Evolutionary conservation across 2,329 filamentous ascomycete genomes (phyloP), one percentile per base, ranked within the genome.

Genomic region (Claviceps arundinis): DNA sequence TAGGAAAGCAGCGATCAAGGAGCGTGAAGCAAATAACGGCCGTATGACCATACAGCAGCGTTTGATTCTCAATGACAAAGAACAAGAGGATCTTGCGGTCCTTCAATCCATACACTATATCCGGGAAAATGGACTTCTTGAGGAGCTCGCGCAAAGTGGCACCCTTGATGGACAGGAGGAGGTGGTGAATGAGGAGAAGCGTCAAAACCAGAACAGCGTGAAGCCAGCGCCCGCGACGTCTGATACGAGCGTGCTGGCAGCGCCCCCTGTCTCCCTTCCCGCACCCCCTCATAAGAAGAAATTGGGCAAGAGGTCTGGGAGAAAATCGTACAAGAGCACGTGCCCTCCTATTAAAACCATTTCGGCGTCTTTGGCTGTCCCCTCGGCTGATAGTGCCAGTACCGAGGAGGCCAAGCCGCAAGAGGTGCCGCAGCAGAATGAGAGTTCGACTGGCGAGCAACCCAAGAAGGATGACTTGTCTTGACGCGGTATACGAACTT

Each of bases 11-110:
- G 81, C 81, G 53, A 71, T 84, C 48, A 76, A 74, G 60, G 81
- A 84, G 62, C 76, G 80, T 54, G 80, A 81, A 59, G 73, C 74
- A 60, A 84, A 84, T 59, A 79, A 81, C 55, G 81, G 81, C 47
- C 77, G 78, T 49, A 75, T 84, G 67, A 84, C 81, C 4, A 74
- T 84, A 51, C 77, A 81, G 64, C 81, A 85, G 63, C 79, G 81
- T 43, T 67, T 85, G 51, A 74, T 79, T 54, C 70, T 84, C 50
- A 84, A 84, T 69, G 81, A 84, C 62, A 82, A 83, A 61, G 79
- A 83, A 55, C 80, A 84, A 61, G 80, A 84, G 60, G 81, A 85
- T 61, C 70, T 84, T 58, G 77, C 80, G 8, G 77, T 84, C 55
- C 73, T 85, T 50, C 78, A 81, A 63, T 81, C 79, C 5, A 80